Evolutionary conservation across 23 red algal genomes (phyloP).

Genomic region (Gracilariopsis chorda): DNA sequence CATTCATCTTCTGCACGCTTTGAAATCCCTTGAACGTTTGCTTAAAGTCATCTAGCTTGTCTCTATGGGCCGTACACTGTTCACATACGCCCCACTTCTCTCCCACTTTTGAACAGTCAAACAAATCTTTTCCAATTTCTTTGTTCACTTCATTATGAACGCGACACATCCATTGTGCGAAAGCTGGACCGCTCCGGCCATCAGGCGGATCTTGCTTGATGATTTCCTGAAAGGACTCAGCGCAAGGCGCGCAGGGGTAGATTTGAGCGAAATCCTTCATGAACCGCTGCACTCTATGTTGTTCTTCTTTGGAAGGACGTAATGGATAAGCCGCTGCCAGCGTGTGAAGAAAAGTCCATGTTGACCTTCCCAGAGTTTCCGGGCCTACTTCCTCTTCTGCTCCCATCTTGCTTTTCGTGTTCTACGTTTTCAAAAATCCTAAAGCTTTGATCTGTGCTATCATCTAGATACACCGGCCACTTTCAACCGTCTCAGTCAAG

Average conservation of each 20-base stretch:
- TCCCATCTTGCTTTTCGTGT: too few species aligned
- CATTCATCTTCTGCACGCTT: too few species aligned
- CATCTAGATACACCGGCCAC: too few species aligned
- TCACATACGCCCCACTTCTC: constrained; percentile 84
- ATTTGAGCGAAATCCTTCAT: constrained; percentile 66
- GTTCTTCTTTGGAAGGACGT: neutral
- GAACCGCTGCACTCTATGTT: constrained; percentile 43
- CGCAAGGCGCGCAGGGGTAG: constrained; percentile 80
- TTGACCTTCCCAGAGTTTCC: constrained; percentile 73
- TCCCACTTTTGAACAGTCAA: constrained; percentile 55
- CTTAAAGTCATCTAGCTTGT: constrained; percentile 56
- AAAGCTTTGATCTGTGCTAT: too few species aligned
- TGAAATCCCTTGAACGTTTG: constrained; percentile 33
- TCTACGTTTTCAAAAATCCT: too few species aligned
- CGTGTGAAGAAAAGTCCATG: constrained; percentile 89
- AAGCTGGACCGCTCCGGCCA: constrained; percentile 23
- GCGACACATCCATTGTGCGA: constrained; percentile 74
- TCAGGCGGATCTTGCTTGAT: constrained; percentile 43
- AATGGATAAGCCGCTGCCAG: constrained; percentile 68
- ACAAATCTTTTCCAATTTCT: constrained; percentile 67
- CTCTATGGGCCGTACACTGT: constrained; percentile 37
- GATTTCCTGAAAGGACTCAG: constrained; percentile 61
- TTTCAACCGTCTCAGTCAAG: too few species aligned
- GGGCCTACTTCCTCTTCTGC: constrained; percentile 52
- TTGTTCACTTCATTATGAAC: constrained; percentile 87